A percentile compares a stretch with the other conserved stretches of the same genome.
Conservation (phyloP, 805 yeast genomes). For the Starmera amethionina region DNA sequence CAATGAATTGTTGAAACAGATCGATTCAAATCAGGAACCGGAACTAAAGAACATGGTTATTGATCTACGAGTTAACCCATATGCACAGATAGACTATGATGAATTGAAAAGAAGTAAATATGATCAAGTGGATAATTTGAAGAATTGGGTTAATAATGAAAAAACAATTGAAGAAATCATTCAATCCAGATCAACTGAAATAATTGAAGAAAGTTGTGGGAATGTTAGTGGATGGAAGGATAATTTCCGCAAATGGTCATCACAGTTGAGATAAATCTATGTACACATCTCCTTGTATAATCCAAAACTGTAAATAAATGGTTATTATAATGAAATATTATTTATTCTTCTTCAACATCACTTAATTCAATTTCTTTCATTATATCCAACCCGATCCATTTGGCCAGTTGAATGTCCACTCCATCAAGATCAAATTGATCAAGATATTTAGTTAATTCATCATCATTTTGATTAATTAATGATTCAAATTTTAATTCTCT, state of each 20-base stretch:
- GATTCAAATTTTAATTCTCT: slow-evolving; percentile 9
- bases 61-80: slow-evolving; percentile 37
- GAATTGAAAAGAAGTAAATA: slow-evolving; percentile 21
- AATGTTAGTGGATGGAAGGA: not conserved
- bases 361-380: slow-evolving; percentile 22
- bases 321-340: too few relatives aligned
- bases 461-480: slow-evolving; percentile 2
- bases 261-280: not conserved
- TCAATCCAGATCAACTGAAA: slow-evolving; percentile 22
- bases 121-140: slow-evolving; percentile 19
- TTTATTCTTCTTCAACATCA: slow-evolving; percentile 7
- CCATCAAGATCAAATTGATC: slow-evolving; percentile 22
- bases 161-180: slow-evolving; percentile 30
- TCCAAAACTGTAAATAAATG: too few relatives aligned
- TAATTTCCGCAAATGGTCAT: not conserved
- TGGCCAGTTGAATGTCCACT: slow-evolving; percentile 8
- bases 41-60: slow-evolving; percentile 12
- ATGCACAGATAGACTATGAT: slow-evolving; percentile 31
- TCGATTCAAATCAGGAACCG: slow-evolving; percentile 15
- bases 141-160: slow-evolving; percentile 31
- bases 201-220: slow-evolving; percentile 28
- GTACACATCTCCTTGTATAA: too few relatives aligned
- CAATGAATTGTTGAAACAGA: slow-evolving; percentile 19
- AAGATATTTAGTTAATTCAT: slow-evolving; percentile 5
- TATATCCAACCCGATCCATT: slow-evolving; percentile 20